Percentiles rank a stretch among this genome's conserved stretches.
Conservation (phyloP, 495 filamentous ascomycete species). For the Immersiella caudata region DNA sequence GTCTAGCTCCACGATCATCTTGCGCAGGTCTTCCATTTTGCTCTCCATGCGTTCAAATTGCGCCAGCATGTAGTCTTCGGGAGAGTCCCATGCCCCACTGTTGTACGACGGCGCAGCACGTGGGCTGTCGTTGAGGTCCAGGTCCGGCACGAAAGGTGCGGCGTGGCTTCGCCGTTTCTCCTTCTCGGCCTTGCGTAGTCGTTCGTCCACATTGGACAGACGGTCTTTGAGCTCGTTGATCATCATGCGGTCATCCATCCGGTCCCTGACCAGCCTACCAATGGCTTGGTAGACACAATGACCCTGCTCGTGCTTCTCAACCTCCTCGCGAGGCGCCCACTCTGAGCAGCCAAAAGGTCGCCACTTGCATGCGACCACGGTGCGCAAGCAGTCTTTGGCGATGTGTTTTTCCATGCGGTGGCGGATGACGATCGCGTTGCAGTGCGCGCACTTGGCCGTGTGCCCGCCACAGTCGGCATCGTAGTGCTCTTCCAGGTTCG, state of each 20-base stretch:
- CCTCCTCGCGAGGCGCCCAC: conserved; percentile 34
- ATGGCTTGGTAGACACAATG: conserved; percentile 36
- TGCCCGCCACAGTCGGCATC: conserved; percentile 39
- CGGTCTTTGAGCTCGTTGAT: conserved; percentile 33
- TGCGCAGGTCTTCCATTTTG: conserved; percentile 48
- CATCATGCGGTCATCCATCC: conserved; percentile 31
- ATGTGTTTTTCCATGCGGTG: conserved; percentile 46
- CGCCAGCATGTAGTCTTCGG: conserved; percentile 46
- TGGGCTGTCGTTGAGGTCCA: conserved; percentile 22
- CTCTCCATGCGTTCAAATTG: conserved; percentile 53
- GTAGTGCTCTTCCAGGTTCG: conserved; percentile 48
- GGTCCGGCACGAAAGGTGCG: conserved; percentile 9
- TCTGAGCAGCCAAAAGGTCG: conserved; percentile 44
- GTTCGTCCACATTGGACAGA: conserved; percentile 23
- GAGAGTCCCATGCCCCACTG: conserved; percentile 18
- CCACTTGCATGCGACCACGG: conserved; percentile 46
- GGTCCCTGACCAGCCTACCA: conserved; percentile 25
- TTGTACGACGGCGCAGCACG: conserved; percentile 19
- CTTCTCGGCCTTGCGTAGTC: conserved; percentile 15
- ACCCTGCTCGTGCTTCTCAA: conserved; percentile 34
- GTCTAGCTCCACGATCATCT: conserved; percentile 50
- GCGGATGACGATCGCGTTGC: conserved; percentile 40
- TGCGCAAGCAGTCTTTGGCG: conserved; percentile 44
- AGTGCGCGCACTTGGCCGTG: conserved; percentile 41
- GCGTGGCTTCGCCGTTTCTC: conserved; percentile 3